Evolutionary conservation across 2,329 filamentous ascomycete species (phyloP).

Genomic region (Alternaria arbusti): DNA sequence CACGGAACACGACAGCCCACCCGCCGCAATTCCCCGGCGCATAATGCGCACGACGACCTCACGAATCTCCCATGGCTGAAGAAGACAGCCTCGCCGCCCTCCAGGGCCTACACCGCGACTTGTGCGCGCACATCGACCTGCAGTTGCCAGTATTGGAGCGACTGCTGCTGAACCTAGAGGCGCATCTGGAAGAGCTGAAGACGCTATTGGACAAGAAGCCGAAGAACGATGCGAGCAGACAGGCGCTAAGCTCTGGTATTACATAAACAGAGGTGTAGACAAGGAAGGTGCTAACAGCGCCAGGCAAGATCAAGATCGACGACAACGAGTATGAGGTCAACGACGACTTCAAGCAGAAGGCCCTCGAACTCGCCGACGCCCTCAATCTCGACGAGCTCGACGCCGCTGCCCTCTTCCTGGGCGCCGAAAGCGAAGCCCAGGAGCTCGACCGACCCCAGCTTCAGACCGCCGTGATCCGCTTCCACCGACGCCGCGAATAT

Average conservation of each 20-base stretch:
- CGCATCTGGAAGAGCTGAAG: constrained; percentile 70
- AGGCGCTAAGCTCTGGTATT: constrained; percentile 59
- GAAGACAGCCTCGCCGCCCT: constrained; percentile 76
- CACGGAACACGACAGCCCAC: constrained; percentile 22
- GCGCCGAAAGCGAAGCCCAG: constrained; percentile 72
- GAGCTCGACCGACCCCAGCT: constrained; percentile 74
- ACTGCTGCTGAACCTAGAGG: constrained; percentile 69
- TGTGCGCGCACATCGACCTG: constrained; percentile 76
- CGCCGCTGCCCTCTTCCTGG: constrained; percentile 77
- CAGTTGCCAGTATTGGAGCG: constrained; percentile 74
- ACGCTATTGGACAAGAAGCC: constrained; percentile 75
- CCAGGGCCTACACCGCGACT: constrained; percentile 83
- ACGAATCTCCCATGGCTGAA: constrained; percentile 67
- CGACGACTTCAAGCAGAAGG: constrained; percentile 83
- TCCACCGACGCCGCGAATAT: constrained; percentile 84
- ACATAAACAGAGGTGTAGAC: not conserved
- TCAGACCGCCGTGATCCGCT: constrained; percentile 82
- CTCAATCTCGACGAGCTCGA: constrained; percentile 89
- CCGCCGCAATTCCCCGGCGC: constrained; percentile 20
- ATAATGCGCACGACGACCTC: constrained; percentile 37
- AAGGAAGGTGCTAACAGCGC: constrained; percentile 18
- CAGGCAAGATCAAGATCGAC: constrained; percentile 77
- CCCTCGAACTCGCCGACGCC: constrained; percentile 82
- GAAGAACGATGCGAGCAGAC: constrained; percentile 77
- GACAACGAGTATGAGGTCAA: constrained; percentile 82